Evolutionary conservation across 768 basidiomycete genomes (phyloP), one percentile per base, ranked within the genome.

Genomic region (Coprinopsis sp.): DNA sequence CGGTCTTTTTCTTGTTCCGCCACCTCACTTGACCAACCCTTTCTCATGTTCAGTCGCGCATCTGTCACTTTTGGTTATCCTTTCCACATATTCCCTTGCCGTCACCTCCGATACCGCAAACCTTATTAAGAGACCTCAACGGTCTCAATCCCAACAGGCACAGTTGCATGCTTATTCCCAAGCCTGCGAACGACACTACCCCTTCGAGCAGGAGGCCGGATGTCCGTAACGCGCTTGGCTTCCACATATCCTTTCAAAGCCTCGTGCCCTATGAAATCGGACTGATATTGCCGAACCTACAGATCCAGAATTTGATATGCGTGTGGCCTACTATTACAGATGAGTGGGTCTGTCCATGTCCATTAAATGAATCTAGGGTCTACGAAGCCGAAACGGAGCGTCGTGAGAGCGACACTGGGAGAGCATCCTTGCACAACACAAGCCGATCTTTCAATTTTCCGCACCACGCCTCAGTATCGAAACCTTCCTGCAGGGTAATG

Each of bases 371-470:
- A 31, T 31, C 30, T 42, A 14, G 25, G 29, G 21, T 25, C 42
- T 31, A 21, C 8, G 22, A 34, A 33, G 34, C 16, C 8, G 19
- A 6, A 14, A 28, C 6, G 19, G 34, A n/a, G 23, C 40, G 19
- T 24, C 22, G 33, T 23, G 30, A 44, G n/a, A 44, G 13, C 5
- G 37, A 25, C 1, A 49, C 48, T 5, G 19, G 13, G 5, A 51
- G 30, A 3, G 44, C 38, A 21, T 42, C 51, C 23, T 47, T 52
- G 22, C 34, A 46, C 37, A 55, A 23, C 7, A 50, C 39, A 19
- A 52, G 44, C 25, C 37, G 47, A 50, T 55, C 54, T 24, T 21
- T 45, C 29, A 55, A 29, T n/a, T 33, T 19, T 6, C 38, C 30
- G 28, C 50, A 46, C 54, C 51, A 52, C 19, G 24, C 36, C n/a